Conservation (phyloP, 2,329 filamentous ascomycete genomes). For the Talaromyces piceae region DNA sequence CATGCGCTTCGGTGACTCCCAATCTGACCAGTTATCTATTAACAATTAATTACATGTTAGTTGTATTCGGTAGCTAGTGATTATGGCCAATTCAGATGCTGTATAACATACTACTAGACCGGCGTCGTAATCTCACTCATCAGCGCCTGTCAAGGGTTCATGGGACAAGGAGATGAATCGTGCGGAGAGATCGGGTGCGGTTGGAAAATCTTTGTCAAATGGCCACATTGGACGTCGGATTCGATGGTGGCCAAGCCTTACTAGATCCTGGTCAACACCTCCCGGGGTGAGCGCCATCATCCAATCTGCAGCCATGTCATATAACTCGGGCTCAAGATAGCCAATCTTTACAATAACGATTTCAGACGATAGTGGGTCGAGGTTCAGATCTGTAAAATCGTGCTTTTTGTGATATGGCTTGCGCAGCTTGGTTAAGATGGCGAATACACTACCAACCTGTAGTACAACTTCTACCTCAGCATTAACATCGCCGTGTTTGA, state of each 20-base stretch:
- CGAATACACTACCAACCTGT: constrained; percentile 44
- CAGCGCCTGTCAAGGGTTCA: constrained; percentile 7
- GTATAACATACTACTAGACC: no score
- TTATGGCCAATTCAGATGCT: no score
- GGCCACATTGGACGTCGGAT: constrained; percentile 47
- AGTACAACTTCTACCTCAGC: constrained; percentile 45
- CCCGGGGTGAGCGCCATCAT: constrained; percentile 49
- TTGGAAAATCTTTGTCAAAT: constrained; percentile 32
- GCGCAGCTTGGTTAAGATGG: constrained; percentile 45
- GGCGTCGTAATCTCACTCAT: constrained; percentile 6
- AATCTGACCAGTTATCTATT: no score
- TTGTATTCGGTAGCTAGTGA: no score
- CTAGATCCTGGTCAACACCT: constrained; percentile 48
- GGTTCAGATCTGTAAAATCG: constrained; percentile 45
- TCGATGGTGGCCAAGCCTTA: constrained; percentile 41
- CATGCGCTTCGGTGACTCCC: no score
- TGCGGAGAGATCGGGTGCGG: constrained; percentile 29
- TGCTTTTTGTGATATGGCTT: constrained; percentile 49
- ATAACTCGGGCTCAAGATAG: constrained; percentile 49
- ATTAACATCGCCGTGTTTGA: constrained; percentile 45
- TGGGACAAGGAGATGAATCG: constrained; percentile 29
- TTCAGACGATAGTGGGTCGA: constrained; percentile 40
- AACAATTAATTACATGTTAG: no score
- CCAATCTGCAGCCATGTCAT: constrained; percentile 48
- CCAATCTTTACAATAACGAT: constrained; percentile 52